Base-by-base conservation (phyloP, 805 yeast species). In the Yarrowia alimentaria region DNA sequence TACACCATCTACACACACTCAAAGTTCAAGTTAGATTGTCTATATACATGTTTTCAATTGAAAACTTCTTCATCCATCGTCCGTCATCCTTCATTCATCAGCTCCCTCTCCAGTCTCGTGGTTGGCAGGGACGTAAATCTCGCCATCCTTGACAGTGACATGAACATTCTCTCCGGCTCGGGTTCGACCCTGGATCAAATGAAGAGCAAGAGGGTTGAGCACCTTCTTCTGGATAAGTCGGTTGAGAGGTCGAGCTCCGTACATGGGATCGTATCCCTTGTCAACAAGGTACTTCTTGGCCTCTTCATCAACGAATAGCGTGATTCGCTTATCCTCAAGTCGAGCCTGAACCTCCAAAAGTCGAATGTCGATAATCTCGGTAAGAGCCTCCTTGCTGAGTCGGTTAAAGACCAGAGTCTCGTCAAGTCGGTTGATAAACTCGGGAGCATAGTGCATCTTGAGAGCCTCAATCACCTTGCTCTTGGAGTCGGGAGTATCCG, bases 211-310 rank as follows among this genome's bases (percentile, higher is more conserved):
- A 18, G 97, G 95, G 64, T 90, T 90, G 66, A 93, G 72, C n/a
- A 93, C 64, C 56, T 76, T 69, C 70, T 83, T 86, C 65, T 89
- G 95, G 54, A 91, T 80, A 48, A 89, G 75, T 60, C 99, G 78
- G 72, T 93, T 91, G 65, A 93, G 75, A 9, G 99, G 99, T 63
- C 99, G 79, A 0, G 99, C 99, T 59, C 99, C 99, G 62, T 91
- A 93, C 33, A 82, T 67, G 24, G 87, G 85, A 62, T 91, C 97
- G 64, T 91, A 93, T 3, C 99, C 99, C 57, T 84, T 73, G 21
- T 83, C 80, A 4, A 91, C 81, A 29, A 93, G 71, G 83, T 93
- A 82, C 11, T 74, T 77, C 64, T 84, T 87, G 4, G 91, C 94
- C 2, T 68, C 79, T 7, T 76, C 78, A 2, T 77, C 63, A 17